Evolutionary conservation across 495 filamentous ascomycete genomes (phyloP).

Genomic region (Aspergillus coremiiformis): DNA sequence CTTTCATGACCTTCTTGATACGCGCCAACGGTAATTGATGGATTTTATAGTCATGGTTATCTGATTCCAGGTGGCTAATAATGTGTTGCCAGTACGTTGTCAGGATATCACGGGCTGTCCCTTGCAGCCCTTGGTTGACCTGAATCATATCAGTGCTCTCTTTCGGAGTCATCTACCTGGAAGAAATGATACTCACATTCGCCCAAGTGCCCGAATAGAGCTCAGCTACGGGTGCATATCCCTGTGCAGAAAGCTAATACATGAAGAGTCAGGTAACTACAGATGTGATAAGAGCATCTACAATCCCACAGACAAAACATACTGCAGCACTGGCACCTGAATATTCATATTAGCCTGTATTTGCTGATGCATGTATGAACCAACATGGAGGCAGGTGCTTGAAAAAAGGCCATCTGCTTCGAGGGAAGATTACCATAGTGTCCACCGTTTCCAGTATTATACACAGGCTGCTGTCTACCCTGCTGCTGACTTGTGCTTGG

Average conservation of each 20-base stretch:
- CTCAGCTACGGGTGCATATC: constrained; percentile 75
- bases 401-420: background rate
- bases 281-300: background rate
- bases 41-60: constrained; percentile 95
- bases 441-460: constrained; percentile 75
- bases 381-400: background rate
- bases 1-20: constrained; percentile 99
- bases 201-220: constrained; percentile 91
- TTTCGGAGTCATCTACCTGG: background rate
- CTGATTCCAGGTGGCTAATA: constrained; percentile 87
- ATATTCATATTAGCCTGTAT: constrained; percentile 5
- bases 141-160: constrained; percentile 27
- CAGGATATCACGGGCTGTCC: constrained; percentile 90
- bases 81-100: constrained; percentile 98
- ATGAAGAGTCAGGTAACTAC: constrained; percentile 9
- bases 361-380: background rate
- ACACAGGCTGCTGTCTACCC: constrained; percentile 55
- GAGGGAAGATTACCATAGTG: constrained; percentile 65
- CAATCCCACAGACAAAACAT: constrained; percentile 26
- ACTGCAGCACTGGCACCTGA: constrained; percentile 77
- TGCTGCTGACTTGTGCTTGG: constrained; percentile 49
- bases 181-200: constrained; percentile 57
- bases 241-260: constrained; percentile 59
- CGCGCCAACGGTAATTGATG: constrained; percentile 92
- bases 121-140: constrained; percentile 92